These are phyloP conservation scores for Mortierella sp. DNA, from an alignment of 371 early-diverging fungal genomes.

Conservation along the genomic window DNA sequence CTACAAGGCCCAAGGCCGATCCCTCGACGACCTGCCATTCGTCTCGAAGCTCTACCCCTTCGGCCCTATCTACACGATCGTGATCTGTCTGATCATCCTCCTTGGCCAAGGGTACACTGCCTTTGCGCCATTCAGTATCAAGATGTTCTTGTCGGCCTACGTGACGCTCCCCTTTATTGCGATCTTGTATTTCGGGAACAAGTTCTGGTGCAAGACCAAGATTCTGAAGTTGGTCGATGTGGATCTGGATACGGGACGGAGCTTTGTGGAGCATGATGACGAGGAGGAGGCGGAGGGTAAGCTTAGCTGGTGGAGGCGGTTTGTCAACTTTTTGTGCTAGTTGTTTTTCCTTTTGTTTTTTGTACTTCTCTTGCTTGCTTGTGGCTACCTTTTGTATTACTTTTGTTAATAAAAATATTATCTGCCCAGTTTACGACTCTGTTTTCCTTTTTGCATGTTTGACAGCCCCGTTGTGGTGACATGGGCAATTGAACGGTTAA, in stretches of 20 bases:
- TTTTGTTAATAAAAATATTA: not conserved
- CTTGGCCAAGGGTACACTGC: slow-evolving; percentile 72
- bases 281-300: not conserved
- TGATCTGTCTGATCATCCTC: slow-evolving; percentile 66
- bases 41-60: slow-evolving; percentile 74
- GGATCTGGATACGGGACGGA: slow-evolving; percentile 67
- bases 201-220: slow-evolving; percentile 62
- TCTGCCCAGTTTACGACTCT: no score
- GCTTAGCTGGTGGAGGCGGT: not conserved
- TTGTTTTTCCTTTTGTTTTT: not conserved
- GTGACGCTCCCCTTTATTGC: slow-evolving; percentile 31
- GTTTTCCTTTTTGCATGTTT: no score
- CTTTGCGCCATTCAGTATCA: slow-evolving; percentile 27
- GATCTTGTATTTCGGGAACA: slow-evolving; percentile 63
- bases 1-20: slow-evolving; percentile 73
- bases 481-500: no score
- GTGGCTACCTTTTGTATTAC: not conserved
- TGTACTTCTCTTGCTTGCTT: not conserved
- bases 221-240: slow-evolving; percentile 64
- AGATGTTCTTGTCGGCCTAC: slow-evolving; percentile 36
- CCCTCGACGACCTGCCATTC: slow-evolving; percentile 77
- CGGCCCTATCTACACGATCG: slow-evolving; percentile 74
- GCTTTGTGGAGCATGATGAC: slow-evolving; percentile 11
- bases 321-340: not conserved
- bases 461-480: no score